phyloP scores from a whole-genome alignment of 1,284 basidiomycete genomes.

The Fomitopsis schrenkii region DNA sequence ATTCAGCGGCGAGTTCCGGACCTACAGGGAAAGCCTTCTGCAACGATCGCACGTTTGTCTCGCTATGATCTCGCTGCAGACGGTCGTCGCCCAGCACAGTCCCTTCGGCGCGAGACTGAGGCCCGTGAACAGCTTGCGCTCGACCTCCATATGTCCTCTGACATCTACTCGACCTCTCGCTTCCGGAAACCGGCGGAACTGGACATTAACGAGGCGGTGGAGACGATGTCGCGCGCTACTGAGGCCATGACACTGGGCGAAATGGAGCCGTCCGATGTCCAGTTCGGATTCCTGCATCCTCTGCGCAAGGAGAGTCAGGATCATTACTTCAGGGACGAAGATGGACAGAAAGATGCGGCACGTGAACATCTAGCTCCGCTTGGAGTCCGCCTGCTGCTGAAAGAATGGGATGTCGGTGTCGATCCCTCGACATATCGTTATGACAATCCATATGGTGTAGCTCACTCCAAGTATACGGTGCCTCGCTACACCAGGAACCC shows the following conservation, averaged over 20 bases:
- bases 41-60: constrained; percentile 34
- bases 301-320: constrained; percentile 25
- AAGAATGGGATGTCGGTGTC: constrained; percentile 59
- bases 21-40: constrained; percentile 29
- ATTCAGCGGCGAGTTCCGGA: constrained; percentile 39
- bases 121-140: constrained; percentile 57
- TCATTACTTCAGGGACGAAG: constrained; percentile 21
- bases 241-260: constrained; percentile 50
- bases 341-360: constrained; percentile 7
- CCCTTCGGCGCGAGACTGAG: constrained; percentile 43
- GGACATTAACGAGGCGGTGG: constrained; percentile 32
- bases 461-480: not conserved
- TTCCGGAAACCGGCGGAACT: constrained; percentile 28
- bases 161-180: constrained; percentile 48
- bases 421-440: constrained; percentile 49
- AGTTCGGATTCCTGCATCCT: constrained; percentile 61
- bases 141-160: constrained; percentile 56
- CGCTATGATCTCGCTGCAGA: constrained; percentile 39
- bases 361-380: constrained; percentile 31
- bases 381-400: constrained; percentile 58
- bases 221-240: constrained; percentile 44
- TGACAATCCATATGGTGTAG: constrained; percentile 46
- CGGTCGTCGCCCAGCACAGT: constrained; percentile 33
- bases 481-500: constrained; percentile 3
- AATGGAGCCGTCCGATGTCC: constrained; percentile 44